phyloP scores from a whole-genome alignment of 1,284 basidiomycete species.

The Cutaneotrichosporon cutaneum region DNA sequence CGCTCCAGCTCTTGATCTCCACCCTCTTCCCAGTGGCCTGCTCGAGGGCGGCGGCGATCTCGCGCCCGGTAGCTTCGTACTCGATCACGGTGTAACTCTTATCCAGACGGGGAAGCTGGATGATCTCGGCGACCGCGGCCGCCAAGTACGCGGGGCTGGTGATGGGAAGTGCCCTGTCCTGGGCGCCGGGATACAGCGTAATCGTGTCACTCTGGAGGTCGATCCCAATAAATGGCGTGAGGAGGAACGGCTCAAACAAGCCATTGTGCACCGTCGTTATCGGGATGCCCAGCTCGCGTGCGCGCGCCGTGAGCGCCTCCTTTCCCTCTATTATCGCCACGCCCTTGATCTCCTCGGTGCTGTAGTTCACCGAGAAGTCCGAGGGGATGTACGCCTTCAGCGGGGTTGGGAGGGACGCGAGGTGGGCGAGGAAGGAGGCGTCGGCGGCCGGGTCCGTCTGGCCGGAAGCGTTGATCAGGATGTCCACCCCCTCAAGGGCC shows the following conservation, averaged over 20 bases:
- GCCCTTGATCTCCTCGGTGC: background rate
- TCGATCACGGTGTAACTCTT: constrained; percentile 12
- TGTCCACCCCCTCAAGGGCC: constrained; percentile 1
- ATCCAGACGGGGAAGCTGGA: background rate
- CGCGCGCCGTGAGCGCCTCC: background rate
- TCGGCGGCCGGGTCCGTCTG: background rate
- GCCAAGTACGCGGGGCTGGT: constrained; percentile 13
- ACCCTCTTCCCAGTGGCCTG: constrained; percentile 1
- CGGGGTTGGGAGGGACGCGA: constrained; percentile 4
- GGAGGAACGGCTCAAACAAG: constrained; percentile 12
- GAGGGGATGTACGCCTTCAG: constrained; percentile 18
- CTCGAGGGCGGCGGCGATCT: constrained; percentile 13
- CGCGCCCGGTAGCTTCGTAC: constrained; percentile 10
- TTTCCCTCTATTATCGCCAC: constrained; percentile 10
- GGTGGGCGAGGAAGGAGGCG: background rate
- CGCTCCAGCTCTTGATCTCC: constrained; percentile 4
- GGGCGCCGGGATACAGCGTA: constrained; percentile 12
- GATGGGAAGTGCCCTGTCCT: constrained; percentile 2
- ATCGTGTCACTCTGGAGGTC: constrained; percentile 11
- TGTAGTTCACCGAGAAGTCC: constrained; percentile 18
- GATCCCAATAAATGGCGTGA: constrained; percentile 6
- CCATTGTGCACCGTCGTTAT: constrained; percentile 13
- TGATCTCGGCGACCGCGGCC: constrained; percentile 11
- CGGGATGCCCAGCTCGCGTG: constrained; percentile 12
- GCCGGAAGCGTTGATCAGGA: constrained; percentile 6